A percentile compares a stretch with the other conserved stretches of the same genome.
Evolutionary conservation across 768 basidiomycete species (phyloP).

Genomic region (Termitomyces bulborhizus): DNA sequence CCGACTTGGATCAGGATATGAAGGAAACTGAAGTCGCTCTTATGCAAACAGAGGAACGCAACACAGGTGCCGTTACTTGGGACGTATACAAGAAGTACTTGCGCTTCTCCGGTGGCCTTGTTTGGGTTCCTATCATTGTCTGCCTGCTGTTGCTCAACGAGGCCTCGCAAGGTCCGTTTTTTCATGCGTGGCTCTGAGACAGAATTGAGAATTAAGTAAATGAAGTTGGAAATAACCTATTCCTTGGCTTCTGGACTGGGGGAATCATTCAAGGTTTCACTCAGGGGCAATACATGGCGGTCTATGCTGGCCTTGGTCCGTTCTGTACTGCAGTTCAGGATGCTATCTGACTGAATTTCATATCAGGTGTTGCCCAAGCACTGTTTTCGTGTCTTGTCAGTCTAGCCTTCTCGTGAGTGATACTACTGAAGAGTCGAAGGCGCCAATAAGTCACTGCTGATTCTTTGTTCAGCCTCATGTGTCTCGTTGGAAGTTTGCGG

Average conservation of each 20-base stretch:
- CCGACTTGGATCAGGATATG: constrained; percentile 9
- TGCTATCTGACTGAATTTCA: background rate
- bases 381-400: constrained; percentile 45
- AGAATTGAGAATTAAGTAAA: background rate
- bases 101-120: constrained; percentile 38
- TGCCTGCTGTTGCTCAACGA: constrained; percentile 41
- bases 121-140: constrained; percentile 42
- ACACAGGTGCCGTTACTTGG: constrained; percentile 46
- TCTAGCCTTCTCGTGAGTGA: constrained; percentile 42
- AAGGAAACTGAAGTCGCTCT: constrained; percentile 26
- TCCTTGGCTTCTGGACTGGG: constrained; percentile 71
- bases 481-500: constrained; percentile 34
- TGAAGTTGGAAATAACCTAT: constrained; percentile 56
- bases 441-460: background rate
- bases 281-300: constrained; percentile 65
- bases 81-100: constrained; percentile 44
- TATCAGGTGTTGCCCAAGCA: constrained; percentile 40
- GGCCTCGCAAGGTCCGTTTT: constrained; percentile 37
- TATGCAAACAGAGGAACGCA: constrained; percentile 54
- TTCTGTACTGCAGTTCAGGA: background rate
- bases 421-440: background rate
- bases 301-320: constrained; percentile 41
- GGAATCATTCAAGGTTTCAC: constrained; percentile 45
- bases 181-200: background rate
- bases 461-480: constrained; percentile 23